These are phyloP conservation scores for Beauveria pseudobassiana DNA, from an alignment of 2,329 filamentous ascomycete genomes.

Conservation along the genomic window DNA sequence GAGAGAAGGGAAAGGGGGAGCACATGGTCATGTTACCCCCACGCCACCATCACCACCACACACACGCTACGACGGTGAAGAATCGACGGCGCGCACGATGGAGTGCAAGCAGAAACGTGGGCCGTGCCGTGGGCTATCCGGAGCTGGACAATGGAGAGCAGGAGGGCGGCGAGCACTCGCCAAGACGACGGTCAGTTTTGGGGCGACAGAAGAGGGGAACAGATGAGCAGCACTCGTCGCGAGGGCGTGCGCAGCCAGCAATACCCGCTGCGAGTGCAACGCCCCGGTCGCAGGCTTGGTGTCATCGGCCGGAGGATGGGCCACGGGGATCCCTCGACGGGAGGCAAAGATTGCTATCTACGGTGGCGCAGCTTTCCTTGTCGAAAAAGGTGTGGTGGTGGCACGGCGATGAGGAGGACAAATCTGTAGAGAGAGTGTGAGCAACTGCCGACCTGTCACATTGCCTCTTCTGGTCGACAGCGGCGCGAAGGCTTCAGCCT, in stretches of 20 bases:
- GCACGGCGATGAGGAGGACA: background rate
- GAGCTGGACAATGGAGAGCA: too few relatives aligned
- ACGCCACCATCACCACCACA: background rate
- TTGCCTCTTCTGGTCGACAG: background rate
- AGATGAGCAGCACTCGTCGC: background rate
- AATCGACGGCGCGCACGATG: background rate
- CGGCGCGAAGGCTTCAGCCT: background rate
- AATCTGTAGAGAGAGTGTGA: background rate
- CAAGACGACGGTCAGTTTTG: background rate
- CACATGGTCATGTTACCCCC: constrained; percentile 4
- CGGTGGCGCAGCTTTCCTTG: background rate
- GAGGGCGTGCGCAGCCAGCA: background rate
- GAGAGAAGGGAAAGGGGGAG: background rate
- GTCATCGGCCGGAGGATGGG: background rate
- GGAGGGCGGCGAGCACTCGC: background rate
- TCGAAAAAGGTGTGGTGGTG: too few relatives aligned
- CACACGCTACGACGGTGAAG: background rate
- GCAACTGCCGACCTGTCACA: constrained; percentile 5
- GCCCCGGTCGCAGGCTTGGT: background rate
- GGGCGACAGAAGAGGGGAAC: background rate
- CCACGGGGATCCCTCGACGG: background rate
- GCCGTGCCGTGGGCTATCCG: background rate
- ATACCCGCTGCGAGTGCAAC: background rate
- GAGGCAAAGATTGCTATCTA: too few relatives aligned
- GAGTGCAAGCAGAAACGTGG: background rate